These are phyloP conservation scores for Crithidia brevicula DNA, from an alignment of 208 protist species.

Conservation along the genomic window DNA sequence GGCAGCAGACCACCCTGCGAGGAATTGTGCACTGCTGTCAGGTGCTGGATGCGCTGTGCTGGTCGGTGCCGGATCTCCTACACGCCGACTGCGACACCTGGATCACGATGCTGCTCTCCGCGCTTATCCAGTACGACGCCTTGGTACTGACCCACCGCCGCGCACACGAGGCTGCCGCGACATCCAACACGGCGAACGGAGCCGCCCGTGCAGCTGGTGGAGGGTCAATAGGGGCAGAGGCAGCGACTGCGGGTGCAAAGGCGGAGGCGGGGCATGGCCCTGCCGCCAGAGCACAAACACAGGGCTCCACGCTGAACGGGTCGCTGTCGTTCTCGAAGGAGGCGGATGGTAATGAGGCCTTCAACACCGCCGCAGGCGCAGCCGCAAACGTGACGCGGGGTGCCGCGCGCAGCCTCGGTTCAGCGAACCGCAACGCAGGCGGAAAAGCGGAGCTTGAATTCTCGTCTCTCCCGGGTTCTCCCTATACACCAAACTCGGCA, in stretches of 20 bases:
- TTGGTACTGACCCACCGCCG: constrained; percentile 33
- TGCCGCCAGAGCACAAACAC: too few relatives aligned
- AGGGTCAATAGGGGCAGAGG: too few relatives aligned
- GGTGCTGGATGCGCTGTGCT: constrained; percentile 64
- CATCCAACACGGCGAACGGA: not conserved
- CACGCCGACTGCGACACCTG: constrained; percentile 62
- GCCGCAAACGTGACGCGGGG: not conserved
- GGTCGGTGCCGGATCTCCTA: constrained; percentile 64
- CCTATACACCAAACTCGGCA: not conserved
- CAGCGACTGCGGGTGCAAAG: too few relatives aligned
- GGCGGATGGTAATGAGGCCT: constrained; percentile 3
- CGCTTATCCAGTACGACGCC: constrained; percentile 42
- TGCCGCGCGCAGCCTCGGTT: too few relatives aligned
- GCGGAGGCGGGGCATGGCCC: too few relatives aligned
- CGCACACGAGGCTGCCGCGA: constrained; percentile 10
- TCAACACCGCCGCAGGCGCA: not conserved
- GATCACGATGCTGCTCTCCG: constrained; percentile 58
- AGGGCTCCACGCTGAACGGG: not conserved
- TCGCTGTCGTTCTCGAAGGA: not conserved
- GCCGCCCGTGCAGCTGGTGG: not conserved
- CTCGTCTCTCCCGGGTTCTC: not conserved
- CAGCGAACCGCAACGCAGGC: not conserved
- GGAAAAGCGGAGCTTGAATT: not conserved
- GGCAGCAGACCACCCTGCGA: constrained; percentile 33
- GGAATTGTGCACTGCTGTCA: constrained; percentile 58